phyloP scores from a whole-genome alignment of 805 yeast species.

The Metschnikowia matae region DNA sequence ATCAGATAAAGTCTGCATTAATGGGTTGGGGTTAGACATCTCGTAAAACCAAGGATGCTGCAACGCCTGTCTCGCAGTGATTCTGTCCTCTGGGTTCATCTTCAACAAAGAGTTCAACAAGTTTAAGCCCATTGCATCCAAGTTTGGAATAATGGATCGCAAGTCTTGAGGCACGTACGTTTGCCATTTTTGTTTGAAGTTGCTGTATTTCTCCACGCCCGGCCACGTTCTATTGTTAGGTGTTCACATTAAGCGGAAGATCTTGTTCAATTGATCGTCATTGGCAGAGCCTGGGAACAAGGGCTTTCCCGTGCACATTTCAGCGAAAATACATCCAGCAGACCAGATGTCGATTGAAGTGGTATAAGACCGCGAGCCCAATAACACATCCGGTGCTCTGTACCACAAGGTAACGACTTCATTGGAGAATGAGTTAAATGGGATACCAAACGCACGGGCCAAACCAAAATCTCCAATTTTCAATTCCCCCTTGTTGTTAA shows the following conservation, averaged over 20 bases:
- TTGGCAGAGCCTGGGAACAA: conserved; percentile 94
- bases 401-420: conserved; percentile 98
- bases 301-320: conserved; percentile 98
- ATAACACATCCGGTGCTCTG: conserved; percentile 92
- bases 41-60: conserved; percentile 83
- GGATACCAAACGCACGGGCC: conserved; percentile 97
- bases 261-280: conserved; percentile 90
- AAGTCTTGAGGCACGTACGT: conserved; percentile 87
- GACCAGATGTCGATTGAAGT: conserved; percentile 99
- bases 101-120: conserved; percentile 55
- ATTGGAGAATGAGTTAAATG: conserved; percentile 93
- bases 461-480: conserved; percentile 96
- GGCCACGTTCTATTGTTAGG: conserved; percentile 98
- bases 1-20: conserved; percentile 30
- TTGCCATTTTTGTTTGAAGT: conserved; percentile 80
- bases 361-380: conserved; percentile 93
- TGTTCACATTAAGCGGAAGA: conserved; percentile 92
- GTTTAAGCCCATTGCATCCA: conserved; percentile 67
- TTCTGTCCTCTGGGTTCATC: conserved; percentile 59
- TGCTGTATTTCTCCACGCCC: conserved; percentile 85
- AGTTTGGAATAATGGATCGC: conserved; percentile 59
- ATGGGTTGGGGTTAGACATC: conserved; percentile 43
- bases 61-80: conserved; percentile 57
- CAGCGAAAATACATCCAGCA: conserved; percentile 96
- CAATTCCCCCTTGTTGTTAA: conserved; percentile 83